Base-by-base conservation (phyloP, 768 basidiomycete species). In the Boletus barrowsii region DNA sequence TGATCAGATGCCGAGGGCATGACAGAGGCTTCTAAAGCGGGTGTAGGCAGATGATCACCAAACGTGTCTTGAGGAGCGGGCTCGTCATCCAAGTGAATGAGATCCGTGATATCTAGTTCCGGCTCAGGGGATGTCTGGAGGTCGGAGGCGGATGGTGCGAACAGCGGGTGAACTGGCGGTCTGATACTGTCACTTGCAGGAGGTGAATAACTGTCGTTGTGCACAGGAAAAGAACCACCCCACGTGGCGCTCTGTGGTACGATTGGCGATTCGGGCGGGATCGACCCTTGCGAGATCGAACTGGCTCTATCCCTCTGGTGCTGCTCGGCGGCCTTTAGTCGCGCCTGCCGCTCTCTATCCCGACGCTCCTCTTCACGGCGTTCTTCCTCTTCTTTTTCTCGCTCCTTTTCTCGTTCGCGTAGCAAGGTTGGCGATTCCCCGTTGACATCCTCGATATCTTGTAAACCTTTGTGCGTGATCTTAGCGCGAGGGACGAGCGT, bases 381-480 rank as follows among this genome's bases (percentile, higher is more conserved):
- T 50, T 87, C 85, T 53, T 87, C 84, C 56, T 86, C 83, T 67
- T 86, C 83, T 26, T 76, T 79, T 63, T 83, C 82, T 47, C 77
- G 77, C 61, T 84, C 80, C 43, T 77, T 75, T 62, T 89, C 88
- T 20, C 78, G 72, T 42, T 75, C 70, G 37, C 68, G 71, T n/a
- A 61, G 24, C 61, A 75, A 71, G 44, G 59, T 53, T 24, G 52
- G 49, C 18, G 70, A 70, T 59, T 83, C 81, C 14, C 83, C 86
- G 61, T 83, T 82, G 51, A 86, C 72, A 68, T 85, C 86, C 69
- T 96, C 93, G 64, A 96, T 92, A 63, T 92, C 87, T 76, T 94
- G 87, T 57, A 94, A 73, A 49, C 93, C 93, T 72, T 96, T 96
- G 76, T 94, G 93, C 26, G 93, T 96, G 56, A 93, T 88, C 71